A percentile compares a stretch with the other conserved stretches of the same genome.
These are phyloP conservation scores for Salmacisia buchloeana DNA, from an alignment of 1,284 basidiomycete species.

Conservation along the genomic window DNA sequence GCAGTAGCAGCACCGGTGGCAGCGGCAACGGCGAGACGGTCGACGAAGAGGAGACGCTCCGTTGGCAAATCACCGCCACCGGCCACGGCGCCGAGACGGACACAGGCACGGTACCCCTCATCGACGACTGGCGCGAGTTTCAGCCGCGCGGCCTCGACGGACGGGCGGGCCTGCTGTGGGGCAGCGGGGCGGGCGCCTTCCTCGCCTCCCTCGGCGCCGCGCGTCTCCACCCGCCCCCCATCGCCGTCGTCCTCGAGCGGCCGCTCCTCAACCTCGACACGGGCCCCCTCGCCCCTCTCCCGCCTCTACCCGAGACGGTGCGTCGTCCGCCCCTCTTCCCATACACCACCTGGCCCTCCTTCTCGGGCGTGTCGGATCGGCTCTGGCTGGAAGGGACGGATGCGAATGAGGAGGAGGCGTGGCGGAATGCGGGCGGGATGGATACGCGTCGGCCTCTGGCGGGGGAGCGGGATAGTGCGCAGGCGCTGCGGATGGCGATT, in stretches of 20 bases:
- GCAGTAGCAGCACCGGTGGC: too few relatives aligned
- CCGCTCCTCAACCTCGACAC: not conserved
- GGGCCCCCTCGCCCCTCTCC: not conserved
- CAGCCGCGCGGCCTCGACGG: slow-evolving; percentile 5
- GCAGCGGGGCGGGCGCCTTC: not conserved
- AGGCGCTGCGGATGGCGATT: not conserved
- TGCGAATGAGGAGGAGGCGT: slow-evolving; percentile 3
- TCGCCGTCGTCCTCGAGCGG: slow-evolving; percentile 6
- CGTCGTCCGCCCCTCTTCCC: not conserved
- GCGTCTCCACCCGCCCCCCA: not conserved
- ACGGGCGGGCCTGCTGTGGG: not conserved
- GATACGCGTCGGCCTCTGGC: not conserved
- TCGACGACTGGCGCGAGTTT: slow-evolving; percentile 3
- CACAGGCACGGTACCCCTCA: not conserved
- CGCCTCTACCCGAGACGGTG: not conserved
- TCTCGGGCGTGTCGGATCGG: not conserved
- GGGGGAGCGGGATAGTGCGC: not conserved
- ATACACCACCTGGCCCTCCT: not conserved
- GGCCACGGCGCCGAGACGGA: slow-evolving; percentile 1
- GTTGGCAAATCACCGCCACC: not conserved
- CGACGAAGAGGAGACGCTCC: not conserved
- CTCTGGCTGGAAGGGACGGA: not conserved
- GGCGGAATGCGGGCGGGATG: not conserved
- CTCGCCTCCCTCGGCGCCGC: not conserved
- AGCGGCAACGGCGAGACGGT: too few relatives aligned